These are phyloP conservation scores for Russula sp. DNA, from an alignment of 768 basidiomycete species.

Conservation along the genomic window DNA sequence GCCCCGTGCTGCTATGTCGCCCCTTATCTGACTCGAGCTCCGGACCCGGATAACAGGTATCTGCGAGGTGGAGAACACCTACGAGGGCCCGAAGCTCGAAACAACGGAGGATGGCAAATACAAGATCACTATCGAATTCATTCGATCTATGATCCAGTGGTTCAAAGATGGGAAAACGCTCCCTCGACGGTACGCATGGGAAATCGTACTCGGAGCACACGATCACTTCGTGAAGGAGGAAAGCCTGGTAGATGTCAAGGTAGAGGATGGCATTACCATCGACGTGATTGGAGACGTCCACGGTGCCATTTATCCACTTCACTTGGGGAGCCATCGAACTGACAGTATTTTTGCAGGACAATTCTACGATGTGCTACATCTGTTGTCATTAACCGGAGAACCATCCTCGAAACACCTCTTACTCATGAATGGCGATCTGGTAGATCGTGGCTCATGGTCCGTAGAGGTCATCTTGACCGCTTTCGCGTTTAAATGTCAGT, in stretches of 20 bases:
- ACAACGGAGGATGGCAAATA: slow-evolving; percentile 56
- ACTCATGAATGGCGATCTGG: slow-evolving; percentile 92
- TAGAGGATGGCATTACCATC: slow-evolving; percentile 72
- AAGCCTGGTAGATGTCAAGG: slow-evolving; percentile 67
- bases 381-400: slow-evolving; percentile 77
- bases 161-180: slow-evolving; percentile 95
- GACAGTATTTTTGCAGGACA: slow-evolving; percentile 49
- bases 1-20: slow-evolving; percentile 12
- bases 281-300: slow-evolving; percentile 98
- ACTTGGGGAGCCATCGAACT: slow-evolving; percentile 1
- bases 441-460: slow-evolving; percentile 95
- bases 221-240: slow-evolving; percentile 68
- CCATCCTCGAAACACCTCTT: slow-evolving; percentile 82
- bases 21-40: background rate
- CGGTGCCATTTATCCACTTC: slow-evolving; percentile 37
- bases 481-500: slow-evolving; percentile 90
- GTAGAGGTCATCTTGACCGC: slow-evolving; percentile 89
- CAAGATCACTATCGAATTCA: slow-evolving; percentile 67
- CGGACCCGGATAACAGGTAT: slow-evolving; percentile 40
- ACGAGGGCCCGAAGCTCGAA: slow-evolving; percentile 69
- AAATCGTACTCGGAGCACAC: slow-evolving; percentile 86
- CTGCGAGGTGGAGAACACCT: slow-evolving; percentile 68
- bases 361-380: slow-evolving; percentile 89
- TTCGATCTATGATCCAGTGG: slow-evolving; percentile 80
- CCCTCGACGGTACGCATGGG: slow-evolving; percentile 87